Percentiles rank a stretch among this genome's conserved stretches.
Conservation (phyloP, 2,329 filamentous ascomycete genomes). For the Diplodia sapinea region DNA sequence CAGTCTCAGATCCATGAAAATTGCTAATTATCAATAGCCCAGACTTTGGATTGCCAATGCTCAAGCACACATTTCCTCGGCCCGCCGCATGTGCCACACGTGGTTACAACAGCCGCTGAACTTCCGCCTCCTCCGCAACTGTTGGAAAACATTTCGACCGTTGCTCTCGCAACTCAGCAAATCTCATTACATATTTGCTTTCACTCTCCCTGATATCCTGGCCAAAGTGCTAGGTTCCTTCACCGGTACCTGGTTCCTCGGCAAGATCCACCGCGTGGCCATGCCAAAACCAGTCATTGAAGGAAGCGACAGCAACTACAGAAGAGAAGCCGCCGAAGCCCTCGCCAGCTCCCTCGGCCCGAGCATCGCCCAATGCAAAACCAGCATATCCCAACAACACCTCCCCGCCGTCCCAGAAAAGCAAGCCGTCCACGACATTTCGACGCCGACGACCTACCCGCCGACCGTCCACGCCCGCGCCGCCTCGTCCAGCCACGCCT, state of each 20-base stretch:
- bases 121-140: slow-evolving; percentile 53
- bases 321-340: slow-evolving; percentile 49
- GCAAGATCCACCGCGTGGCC: slow-evolving; percentile 48
- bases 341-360: slow-evolving; percentile 61
- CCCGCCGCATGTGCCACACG: slow-evolving; percentile 58
- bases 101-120: slow-evolving; percentile 54
- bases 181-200: slow-evolving; percentile 62
- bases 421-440: slow-evolving; percentile 11
- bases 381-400: slow-evolving; percentile 36
- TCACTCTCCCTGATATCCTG: slow-evolving; percentile 57
- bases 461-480: slow-evolving; percentile 21
- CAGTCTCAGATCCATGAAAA: not conserved
- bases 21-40: slow-evolving; percentile 42
- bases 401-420: slow-evolving; percentile 9
- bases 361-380: slow-evolving; percentile 50
- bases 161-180: slow-evolving; percentile 55
- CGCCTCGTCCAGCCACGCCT: slow-evolving; percentile 43
- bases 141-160: slow-evolving; percentile 52
- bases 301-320: slow-evolving; percentile 32
- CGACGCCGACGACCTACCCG: slow-evolving; percentile 14
- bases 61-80: slow-evolving; percentile 48
- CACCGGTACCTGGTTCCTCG: slow-evolving; percentile 58
- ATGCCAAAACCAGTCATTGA: slow-evolving; percentile 40
- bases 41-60: slow-evolving; percentile 52
- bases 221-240: slow-evolving; percentile 53